Base-by-base conservation (phyloP, 192 early-diverging fungal species). In the Coemansia sp. region DNA sequence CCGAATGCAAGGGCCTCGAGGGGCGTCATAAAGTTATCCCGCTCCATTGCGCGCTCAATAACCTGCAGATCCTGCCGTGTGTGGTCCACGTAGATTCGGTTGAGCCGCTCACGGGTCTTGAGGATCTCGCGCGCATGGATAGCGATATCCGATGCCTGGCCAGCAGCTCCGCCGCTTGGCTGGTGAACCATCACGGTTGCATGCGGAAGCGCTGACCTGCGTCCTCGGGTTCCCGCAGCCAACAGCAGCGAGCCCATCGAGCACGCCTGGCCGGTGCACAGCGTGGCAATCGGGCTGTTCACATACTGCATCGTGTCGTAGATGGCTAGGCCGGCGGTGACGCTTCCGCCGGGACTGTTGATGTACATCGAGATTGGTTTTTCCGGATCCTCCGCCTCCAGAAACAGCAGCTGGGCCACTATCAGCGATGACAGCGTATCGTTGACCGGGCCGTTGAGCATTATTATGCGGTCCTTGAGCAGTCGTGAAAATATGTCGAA, bases 401-500 rank as follows among this genome's bases (percentile, higher is more conserved):
- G 86, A 69, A 96, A 98, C 63, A 99, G 79, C 12, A 99, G 81
- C 76, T 97, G 95, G 3, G 97, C 97, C 6, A 98, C 92, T 16
- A 98, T 87, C 6, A 97, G 85, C 0, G 96, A 87, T 0, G 96
- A 89, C 15, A 91, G 80, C 12, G 85, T 74, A 71, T 99, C 97
- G 72, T 95, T 87, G 8, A 95, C 87, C 11, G 91, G 87, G 12
- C 95, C 96, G 76, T 95, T 95, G n/a, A 99, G 87, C 81, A 95
- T 94, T 8, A 99, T 85, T 59, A 99, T 99, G 44, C 97, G 89
- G 67, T 99, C 97, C 70, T 96, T 96, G 61, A 99, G 85, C 45
- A 99, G 77, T 6, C 97, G 89, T 43, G 97, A 99, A 77, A 93
- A 99, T 53, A 99, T 99, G 67, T 99, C 97, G 76, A 93, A 99